Evolutionary conservation across 139 green algal species (phyloP), one percentile per base, ranked within the genome.

Genomic region (Desmodesmus armatus): DNA sequence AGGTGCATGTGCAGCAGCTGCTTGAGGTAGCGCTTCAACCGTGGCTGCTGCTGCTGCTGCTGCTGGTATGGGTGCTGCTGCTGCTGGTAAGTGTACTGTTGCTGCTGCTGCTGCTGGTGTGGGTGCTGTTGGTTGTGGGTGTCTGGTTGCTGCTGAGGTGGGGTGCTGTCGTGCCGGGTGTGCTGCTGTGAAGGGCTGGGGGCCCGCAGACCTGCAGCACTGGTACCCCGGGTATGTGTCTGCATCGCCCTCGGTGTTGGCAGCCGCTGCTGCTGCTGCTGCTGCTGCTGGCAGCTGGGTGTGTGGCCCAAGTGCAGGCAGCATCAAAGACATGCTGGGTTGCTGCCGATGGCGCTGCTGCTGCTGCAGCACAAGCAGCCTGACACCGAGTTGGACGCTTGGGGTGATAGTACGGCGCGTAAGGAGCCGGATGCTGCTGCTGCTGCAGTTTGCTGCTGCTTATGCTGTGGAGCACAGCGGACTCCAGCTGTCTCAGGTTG

Each of bases 1-100:
- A 44, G 65, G 3, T 44, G 65, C 60, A 69, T 40, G 33, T 72
- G 65, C 65, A 72, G 65, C 65, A 72, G 17, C 65, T 44, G 65
- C 5, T 29, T 17, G 13, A 41, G 65, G 13, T 31, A 4, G 19
- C 23, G 31, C 55, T 31, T 27, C 55, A 31, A 5, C 55, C 9
- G 15, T n/a, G 9, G 33, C 9, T 43, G 65, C 65, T 43, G 33
- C 65, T 69, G 60, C 25, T 72, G 65, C 65, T 72, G 65, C 33
- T 71, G 63, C 31, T 71, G 31, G 31, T 35, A 19, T 67, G 66
- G 49, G n/a, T 47, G 44, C 33, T 40, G 4, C 47, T 19, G n/a
- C 29, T 41, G 49, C 47, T 43, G 44, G 21, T 29, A 47, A 19
- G 21, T 15, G 29, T 43, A 51, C 47, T 15, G n/a, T 39, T 80